phyloP scores from a whole-genome alignment of 2,329 filamentous ascomycete species.

The Apiospora rasikravindrae region DNA sequence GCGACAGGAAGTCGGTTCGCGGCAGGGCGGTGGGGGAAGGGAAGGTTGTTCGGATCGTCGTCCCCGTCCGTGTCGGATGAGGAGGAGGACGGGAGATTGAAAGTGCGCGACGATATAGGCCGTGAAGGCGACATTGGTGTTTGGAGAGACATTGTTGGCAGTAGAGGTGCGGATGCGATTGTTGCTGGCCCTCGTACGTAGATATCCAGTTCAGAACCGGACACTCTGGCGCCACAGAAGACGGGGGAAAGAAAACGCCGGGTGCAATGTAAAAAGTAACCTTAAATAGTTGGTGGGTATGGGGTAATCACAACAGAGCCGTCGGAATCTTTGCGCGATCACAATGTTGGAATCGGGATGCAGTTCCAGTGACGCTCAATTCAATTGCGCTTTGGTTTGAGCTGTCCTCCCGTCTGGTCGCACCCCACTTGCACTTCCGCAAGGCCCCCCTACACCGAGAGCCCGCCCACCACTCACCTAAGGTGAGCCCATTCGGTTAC shows the following conservation, averaged over 20 bases:
- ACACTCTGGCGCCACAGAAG: too few relatives aligned
- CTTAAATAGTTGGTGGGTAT: neutral
- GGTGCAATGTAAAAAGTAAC: neutral
- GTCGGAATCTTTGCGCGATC: neutral
- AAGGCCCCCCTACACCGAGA: neutral
- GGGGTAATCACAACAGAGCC: neutral
- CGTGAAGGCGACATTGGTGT: constrained; percentile 37
- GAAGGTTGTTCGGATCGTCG: constrained; percentile 73
- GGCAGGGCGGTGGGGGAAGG: constrained; percentile 88
- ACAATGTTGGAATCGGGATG: neutral
- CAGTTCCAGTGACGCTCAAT: neutral
- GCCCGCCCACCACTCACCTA: constrained; percentile 12
- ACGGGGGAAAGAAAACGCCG: neutral
- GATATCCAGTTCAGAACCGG: neutral
- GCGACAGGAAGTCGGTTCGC: constrained; percentile 79
- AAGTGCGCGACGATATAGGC: constrained; percentile 41
- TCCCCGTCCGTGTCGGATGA: constrained; percentile 38
- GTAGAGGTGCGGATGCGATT: neutral
- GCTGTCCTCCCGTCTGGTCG: neutral
- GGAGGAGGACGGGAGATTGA: constrained; percentile 49
- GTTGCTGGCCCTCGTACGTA: neutral
- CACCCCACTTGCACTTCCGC: neutral
- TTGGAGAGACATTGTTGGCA: constrained; percentile 31
- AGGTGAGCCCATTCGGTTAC: neutral
- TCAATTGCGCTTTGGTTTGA: neutral